Conservation (phyloP, 1,284 basidiomycete genomes). For the Fomitopsis palustris region DNA sequence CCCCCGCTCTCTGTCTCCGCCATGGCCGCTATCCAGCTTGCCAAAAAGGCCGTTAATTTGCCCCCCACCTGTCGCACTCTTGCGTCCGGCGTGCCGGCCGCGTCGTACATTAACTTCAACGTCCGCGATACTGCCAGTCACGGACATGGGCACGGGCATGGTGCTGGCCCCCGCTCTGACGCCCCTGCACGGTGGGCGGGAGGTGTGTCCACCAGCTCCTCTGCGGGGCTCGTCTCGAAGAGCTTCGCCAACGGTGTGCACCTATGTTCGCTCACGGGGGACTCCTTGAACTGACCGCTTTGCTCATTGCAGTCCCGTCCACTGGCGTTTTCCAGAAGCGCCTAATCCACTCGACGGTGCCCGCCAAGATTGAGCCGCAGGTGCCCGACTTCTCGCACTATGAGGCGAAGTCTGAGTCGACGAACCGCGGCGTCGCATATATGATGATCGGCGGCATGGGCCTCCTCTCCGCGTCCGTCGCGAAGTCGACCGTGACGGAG, state of each 20-base stretch:
- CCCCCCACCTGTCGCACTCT: slow-evolving; percentile 78
- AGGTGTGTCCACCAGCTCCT: slow-evolving; percentile 46
- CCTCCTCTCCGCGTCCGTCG: slow-evolving; percentile 89
- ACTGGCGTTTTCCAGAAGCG: slow-evolving; percentile 63
- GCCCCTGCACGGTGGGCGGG: slow-evolving; percentile 63
- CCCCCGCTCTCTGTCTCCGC: slow-evolving; percentile 15
- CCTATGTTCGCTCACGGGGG: background rate
- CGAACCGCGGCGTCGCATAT: slow-evolving; percentile 89
- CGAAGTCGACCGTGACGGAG: slow-evolving; percentile 92
- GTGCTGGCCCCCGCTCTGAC: slow-evolving; percentile 61
- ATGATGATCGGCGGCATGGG: slow-evolving; percentile 98
- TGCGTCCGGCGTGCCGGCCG: slow-evolving; percentile 69
- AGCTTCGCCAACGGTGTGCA: slow-evolving; percentile 68
- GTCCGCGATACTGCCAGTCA: slow-evolving; percentile 56
- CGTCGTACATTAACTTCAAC: slow-evolving; percentile 67
- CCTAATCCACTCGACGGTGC: slow-evolving; percentile 68
- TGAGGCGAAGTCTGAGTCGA: slow-evolving; percentile 65
- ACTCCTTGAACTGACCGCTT: background rate
- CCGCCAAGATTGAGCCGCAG: slow-evolving; percentile 61
- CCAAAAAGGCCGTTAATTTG: slow-evolving; percentile 81
- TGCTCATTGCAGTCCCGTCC: slow-evolving; percentile 37
- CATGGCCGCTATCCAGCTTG: slow-evolving; percentile 68
- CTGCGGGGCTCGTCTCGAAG: slow-evolving; percentile 58
- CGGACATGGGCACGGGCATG: slow-evolving; percentile 60
- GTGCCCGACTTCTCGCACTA: slow-evolving; percentile 91